Evolutionary conservation across 202 grass and related monocot species (phyloP).

Genomic region (Digitaria exilis): DNA sequence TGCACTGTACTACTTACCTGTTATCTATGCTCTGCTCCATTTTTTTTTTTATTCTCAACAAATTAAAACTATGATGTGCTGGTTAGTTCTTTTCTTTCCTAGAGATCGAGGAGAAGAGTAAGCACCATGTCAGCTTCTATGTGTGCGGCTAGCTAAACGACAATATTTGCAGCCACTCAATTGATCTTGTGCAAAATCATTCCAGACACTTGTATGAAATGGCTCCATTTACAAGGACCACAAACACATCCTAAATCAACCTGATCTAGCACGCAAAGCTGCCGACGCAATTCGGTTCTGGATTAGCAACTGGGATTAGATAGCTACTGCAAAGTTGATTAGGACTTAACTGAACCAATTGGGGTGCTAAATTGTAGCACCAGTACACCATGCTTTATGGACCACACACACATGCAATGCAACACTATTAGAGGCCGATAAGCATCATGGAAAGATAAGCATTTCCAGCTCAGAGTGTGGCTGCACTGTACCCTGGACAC

Average conservation of each 20-base stretch:
- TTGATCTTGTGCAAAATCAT: slow-evolving; percentile 35
- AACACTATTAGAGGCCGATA: slow-evolving; percentile 32
- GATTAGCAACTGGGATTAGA: slow-evolving; percentile 11
- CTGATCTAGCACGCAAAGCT: slow-evolving; percentile 3
- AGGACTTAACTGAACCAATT: slow-evolving; percentile 29
- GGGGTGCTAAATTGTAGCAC: not conserved
- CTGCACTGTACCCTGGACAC: slow-evolving; percentile 19
- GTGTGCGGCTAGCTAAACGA: not conserved
- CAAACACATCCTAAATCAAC: slow-evolving; percentile 14
- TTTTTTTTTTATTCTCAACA: not conserved
- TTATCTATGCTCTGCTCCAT: not conserved
- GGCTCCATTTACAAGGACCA: slow-evolving; percentile 25
- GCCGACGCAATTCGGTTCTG: not conserved
- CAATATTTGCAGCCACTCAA: slow-evolving; percentile 8
- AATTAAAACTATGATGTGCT: not conserved
- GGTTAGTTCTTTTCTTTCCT: not conserved
- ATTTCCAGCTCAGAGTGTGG: slow-evolving; percentile 39
- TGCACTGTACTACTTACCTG: too few species aligned
- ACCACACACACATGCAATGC: slow-evolving; percentile 28
- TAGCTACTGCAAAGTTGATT: slow-evolving; percentile 15
- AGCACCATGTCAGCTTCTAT: not conserved
- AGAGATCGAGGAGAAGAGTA: not conserved
- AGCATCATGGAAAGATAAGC: slow-evolving; percentile 34
- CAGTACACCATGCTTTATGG: not conserved
- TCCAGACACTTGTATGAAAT: slow-evolving; percentile 33